phyloP scores from a whole-genome alignment of 768 basidiomycete species.

The Tricholoma sp. region DNA sequence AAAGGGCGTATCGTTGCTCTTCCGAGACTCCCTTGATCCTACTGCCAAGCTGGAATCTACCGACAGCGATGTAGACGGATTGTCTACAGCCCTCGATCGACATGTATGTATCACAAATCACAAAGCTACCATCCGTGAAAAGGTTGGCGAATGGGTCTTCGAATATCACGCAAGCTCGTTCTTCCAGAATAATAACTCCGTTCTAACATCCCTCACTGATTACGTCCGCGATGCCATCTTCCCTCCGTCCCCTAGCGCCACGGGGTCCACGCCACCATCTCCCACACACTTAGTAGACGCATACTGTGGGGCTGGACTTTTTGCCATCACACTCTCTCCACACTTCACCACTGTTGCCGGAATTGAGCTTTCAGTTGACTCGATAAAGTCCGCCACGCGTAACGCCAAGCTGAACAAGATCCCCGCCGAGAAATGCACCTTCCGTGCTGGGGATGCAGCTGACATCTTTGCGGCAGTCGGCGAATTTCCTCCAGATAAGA shows the following conservation, averaged over 20 bases:
- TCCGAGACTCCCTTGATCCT: slow-evolving; percentile 69
- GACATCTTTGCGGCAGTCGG: slow-evolving; percentile 71
- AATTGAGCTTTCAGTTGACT: slow-evolving; percentile 76
- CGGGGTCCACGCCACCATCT: slow-evolving; percentile 4
- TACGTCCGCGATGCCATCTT: slow-evolving; percentile 79
- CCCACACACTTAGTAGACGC: slow-evolving; percentile 92
- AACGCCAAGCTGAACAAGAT: slow-evolving; percentile 66
- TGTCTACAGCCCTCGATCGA: slow-evolving; percentile 37
- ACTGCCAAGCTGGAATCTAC: slow-evolving; percentile 21
- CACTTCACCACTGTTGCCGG: slow-evolving; percentile 76
- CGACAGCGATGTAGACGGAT: slow-evolving; percentile 27
- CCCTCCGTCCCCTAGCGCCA: slow-evolving; percentile 19
- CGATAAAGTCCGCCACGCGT: slow-evolving; percentile 60
- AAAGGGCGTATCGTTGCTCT: slow-evolving; percentile 82
- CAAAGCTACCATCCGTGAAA: slow-evolving; percentile 74
- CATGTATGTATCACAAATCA: slow-evolving; percentile 85
- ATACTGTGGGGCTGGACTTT: slow-evolving; percentile 88
- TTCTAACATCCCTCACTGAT: slow-evolving; percentile 76
- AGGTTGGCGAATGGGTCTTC: slow-evolving; percentile 76
- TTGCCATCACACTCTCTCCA: slow-evolving; percentile 77
- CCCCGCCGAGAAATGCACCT: slow-evolving; percentile 51
- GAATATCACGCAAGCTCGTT: slow-evolving; percentile 86
- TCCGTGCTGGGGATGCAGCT: slow-evolving; percentile 79
- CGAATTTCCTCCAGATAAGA: slow-evolving; percentile 59
- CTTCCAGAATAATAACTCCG: slow-evolving; percentile 98